Evolutionary conservation across 768 basidiomycete genomes (phyloP), one percentile per base, ranked within the genome.

Genomic region (Auriscalpium vulgare): DNA sequence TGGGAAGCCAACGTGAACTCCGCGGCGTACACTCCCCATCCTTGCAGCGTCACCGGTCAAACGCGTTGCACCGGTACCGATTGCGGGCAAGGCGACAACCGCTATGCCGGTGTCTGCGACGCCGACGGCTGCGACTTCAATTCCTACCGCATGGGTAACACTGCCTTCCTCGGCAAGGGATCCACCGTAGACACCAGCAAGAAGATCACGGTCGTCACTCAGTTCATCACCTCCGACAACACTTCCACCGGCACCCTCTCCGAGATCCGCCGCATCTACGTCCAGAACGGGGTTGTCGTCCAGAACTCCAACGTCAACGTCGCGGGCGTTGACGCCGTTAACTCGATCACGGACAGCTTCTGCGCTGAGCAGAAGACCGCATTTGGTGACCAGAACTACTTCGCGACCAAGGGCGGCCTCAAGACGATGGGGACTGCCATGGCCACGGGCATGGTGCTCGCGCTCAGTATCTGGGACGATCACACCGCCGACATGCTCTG

Each of bases 71-170:
- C 62, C 10, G 77, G 78, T 19, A 66, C 63, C 50, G 68, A 69
- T 45, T 79, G 78, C 58, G 53, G 49, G 23, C 54, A 13, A 8
- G 56, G 48, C 14, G 38, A 9, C 56, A 57, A 69, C 66, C 67
- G 78, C 54, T 72, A 74, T 63, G 66, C 61, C 59, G 74, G 74
- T 47, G 61, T 77, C 44, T 82, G 80, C 68, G 80, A 82, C 68
- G 70, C 72, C 55, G 78, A 78, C 56, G 80, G 80, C 23, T 82
- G 80, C 65, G 80, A 81, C 61, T 82, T 80, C 74, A 82, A 81
- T 75, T 78, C 80, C n/a, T 82, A 64, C 75, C 78, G 80, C 63
- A 72, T 78, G 75, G 79, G 80, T 21, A 62, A 72, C 67, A 66
- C 58, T 44, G 51, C 63, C 50, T 80, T 78, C 75, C 73, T 73